These are phyloP conservation scores for Talaromyces islandicus DNA, from an alignment of 2,329 filamentous ascomycete species.

Conservation along the genomic window DNA sequence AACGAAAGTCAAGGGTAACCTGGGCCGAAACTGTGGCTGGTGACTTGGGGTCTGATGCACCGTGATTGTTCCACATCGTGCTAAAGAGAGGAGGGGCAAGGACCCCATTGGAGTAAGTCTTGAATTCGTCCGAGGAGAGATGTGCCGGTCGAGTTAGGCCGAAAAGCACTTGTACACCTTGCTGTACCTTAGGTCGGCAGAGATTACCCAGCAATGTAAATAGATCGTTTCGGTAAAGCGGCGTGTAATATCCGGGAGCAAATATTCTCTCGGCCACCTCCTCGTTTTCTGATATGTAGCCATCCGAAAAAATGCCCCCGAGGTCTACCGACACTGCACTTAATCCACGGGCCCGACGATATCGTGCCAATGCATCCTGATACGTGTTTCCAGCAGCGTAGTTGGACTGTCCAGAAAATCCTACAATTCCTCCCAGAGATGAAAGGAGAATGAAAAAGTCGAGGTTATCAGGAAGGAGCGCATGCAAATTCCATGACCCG, in stretches of 20 bases:
- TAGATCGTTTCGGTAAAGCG: background rate
- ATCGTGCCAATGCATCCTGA: conserved; percentile 16
- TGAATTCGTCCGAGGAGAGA: background rate
- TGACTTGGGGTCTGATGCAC: background rate
- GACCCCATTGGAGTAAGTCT: background rate
- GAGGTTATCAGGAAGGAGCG: background rate
- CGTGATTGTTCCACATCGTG: background rate
- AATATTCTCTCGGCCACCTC: background rate
- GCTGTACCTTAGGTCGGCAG: background rate
- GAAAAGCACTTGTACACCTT: background rate
- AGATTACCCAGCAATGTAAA: background rate
- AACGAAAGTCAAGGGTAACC: background rate
- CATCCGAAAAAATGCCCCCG: conserved; percentile 24
- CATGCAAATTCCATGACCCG: background rate
- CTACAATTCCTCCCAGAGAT: conserved; percentile 7
- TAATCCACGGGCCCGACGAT: conserved; percentile 13
- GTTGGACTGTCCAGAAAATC: conserved; percentile 2
- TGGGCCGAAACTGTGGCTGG: background rate
- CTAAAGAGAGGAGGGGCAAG: background rate
- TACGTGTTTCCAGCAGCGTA: conserved; percentile 9
- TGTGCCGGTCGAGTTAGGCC: background rate
- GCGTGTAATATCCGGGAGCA: background rate
- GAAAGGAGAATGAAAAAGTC: background rate
- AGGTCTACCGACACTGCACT: conserved; percentile 20
- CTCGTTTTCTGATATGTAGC: background rate